A percentile compares a stretch with the other conserved stretches of the same genome.
Conservation (phyloP, 208 protist species). For the Spongospora subterranea region DNA sequence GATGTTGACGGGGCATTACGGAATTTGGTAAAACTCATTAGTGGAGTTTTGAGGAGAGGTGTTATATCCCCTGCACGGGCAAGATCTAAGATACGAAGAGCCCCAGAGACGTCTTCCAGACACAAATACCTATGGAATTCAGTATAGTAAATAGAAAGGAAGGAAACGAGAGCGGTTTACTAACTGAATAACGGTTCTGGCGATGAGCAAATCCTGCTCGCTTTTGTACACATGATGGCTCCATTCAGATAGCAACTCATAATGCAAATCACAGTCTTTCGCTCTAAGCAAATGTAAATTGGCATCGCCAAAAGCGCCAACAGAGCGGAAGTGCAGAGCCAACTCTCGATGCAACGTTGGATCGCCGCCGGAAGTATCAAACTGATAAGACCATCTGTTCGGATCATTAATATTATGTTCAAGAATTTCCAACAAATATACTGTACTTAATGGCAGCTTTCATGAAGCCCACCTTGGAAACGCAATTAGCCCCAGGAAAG, state of each 20-base stretch:
- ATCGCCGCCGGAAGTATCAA: not conserved
- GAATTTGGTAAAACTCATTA: not conserved
- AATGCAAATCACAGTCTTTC: not conserved
- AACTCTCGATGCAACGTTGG: not conserved
- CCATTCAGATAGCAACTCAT: not conserved
- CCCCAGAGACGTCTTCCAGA: not conserved
- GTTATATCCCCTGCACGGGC: not conserved
- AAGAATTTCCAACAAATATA: not conserved
- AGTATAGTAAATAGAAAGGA: not conserved
- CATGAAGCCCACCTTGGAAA: not conserved
- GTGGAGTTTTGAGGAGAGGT: not conserved
- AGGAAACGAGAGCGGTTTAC: not conserved
- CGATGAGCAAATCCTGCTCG: not conserved
- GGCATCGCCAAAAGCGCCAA: not conserved
- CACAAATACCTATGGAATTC: not conserved
- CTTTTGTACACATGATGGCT: not conserved
- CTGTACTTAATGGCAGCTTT: not conserved
- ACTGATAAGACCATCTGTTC: not conserved
- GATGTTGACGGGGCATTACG: not conserved
- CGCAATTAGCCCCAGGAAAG: not conserved
- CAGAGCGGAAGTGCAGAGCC: not conserved
- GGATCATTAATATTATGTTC: not conserved
- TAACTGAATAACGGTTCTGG: not conserved
- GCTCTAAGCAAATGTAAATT: not conserved
- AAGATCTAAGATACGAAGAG: not conserved